Conservation (phyloP, 2,329 filamentous ascomycete genomes). For the Fusarium sublunatum region DNA sequence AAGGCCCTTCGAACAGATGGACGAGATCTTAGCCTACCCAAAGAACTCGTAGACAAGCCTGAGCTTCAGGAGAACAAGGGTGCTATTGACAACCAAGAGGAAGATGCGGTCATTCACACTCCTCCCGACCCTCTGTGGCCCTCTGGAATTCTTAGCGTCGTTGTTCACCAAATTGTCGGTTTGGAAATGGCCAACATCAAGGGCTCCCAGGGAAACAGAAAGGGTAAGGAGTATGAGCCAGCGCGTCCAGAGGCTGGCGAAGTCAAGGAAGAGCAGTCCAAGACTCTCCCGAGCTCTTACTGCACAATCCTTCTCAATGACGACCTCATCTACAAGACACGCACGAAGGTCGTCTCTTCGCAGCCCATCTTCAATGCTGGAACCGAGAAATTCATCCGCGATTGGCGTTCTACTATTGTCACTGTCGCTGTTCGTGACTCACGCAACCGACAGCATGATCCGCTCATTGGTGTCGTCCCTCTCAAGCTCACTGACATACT, state of each 20-base stretch:
- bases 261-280: constrained; percentile 84
- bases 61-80: constrained; percentile 90
- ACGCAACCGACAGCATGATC: constrained; percentile 91
- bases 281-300: constrained; percentile 87
- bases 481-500: constrained; percentile 90
- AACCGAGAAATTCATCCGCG: constrained; percentile 90
- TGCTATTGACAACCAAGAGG: constrained; percentile 72
- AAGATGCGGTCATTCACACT: constrained; percentile 88
- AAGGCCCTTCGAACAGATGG: constrained; percentile 87
- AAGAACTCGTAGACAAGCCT: constrained; percentile 76
- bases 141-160: constrained; percentile 84
- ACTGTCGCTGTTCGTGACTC: constrained; percentile 91
- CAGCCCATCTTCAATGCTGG: constrained; percentile 98
- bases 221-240: constrained; percentile 88
- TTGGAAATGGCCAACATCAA: constrained; percentile 92
- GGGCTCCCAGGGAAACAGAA: constrained; percentile 82
- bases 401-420: constrained; percentile 89
- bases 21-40: constrained; percentile 80
- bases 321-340: constrained; percentile 90
- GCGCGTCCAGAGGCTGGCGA: constrained; percentile 85
- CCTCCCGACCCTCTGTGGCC: constrained; percentile 98
- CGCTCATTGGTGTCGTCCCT: constrained; percentile 91
- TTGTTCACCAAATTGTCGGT: constrained; percentile 95
- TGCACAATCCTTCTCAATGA: constrained; percentile 94
- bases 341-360: constrained; percentile 91